Evolutionary conservation across 1,139 yeast genomes (phyloP), one percentile per base, ranked within the genome.

Genomic region (Lodderomyces metapsilosis): DNA sequence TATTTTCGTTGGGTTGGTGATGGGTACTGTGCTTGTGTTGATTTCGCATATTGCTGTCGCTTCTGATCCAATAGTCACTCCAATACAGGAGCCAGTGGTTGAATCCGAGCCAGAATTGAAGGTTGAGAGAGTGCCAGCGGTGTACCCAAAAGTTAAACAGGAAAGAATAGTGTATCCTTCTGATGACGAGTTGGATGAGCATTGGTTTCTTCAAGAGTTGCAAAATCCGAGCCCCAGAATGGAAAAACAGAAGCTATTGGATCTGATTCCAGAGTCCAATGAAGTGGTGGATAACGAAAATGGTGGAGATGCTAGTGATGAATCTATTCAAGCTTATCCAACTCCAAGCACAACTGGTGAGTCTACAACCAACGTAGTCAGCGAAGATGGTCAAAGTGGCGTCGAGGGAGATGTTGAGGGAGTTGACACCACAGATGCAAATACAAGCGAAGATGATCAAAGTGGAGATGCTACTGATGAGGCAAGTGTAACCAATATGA

Each of bases 81-180:
- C n/a, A n/a, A n/a, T n/a, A n/a, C n/a, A n/a, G n/a, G n/a, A n/a
- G n/a, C n/a, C n/a, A n/a, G n/a, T n/a, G n/a, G n/a, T n/a, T n/a
- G n/a, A n/a, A n/a, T n/a, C n/a, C n/a, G n/a, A n/a, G n/a, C n/a
- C n/a, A n/a, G 3, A 10, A 13, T 25, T 13, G 30, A 4, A 3
- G 18, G 17, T 15, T 15, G 7, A 28, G 16, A n/a, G 30, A 10
- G 32, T 18, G 9, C 32, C 32, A 3, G 18, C 13, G 3, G 11
- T 28, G 17, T 28, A 28, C 15, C 32, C 32, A 4, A 28, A 33
- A 33, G 36, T 33, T 9, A 33, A 33, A 22, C 24, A 10, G 25
- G 25, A 33, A 22, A 16, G 36, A 3, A 18, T 18, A 3, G 13
- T 28, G 13, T 28, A 15, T 15, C 32, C 13, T 15, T 18, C 32